Conservation (phyloP, 2,329 filamentous ascomycete species). For the Penicillium thymicola region DNA sequence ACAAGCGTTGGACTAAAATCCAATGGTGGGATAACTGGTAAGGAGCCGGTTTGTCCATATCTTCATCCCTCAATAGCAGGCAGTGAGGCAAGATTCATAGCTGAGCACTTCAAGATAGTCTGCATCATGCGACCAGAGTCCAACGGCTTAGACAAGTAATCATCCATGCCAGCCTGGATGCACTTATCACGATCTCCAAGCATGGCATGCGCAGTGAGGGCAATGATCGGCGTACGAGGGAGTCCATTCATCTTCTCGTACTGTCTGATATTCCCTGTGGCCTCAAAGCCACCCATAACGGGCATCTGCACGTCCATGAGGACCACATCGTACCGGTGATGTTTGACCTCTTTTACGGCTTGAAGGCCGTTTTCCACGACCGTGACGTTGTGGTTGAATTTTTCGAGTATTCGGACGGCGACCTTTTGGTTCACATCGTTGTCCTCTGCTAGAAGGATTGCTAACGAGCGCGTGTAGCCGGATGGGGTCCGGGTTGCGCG, state of each 20-base stretch:
- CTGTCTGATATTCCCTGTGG: slow-evolving; percentile 85
- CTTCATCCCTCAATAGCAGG: slow-evolving; percentile 1
- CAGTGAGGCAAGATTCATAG: slow-evolving; percentile 17
- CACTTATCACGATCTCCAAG: slow-evolving; percentile 93
- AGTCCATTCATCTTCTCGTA: slow-evolving; percentile 75
- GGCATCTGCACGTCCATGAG: slow-evolving; percentile 98
- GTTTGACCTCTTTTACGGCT: slow-evolving; percentile 63
- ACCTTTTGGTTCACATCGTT: slow-evolving; percentile 92
- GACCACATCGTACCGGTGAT: slow-evolving; percentile 85
- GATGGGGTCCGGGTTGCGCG: slow-evolving; percentile 82
- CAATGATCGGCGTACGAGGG: slow-evolving; percentile 83
- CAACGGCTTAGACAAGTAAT: slow-evolving; percentile 88
- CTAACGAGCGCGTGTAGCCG: slow-evolving; percentile 88
- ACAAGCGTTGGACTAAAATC: fast-evolving
- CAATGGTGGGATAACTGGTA: background rate
- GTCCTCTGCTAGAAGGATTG: slow-evolving; percentile 88
- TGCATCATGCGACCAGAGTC: slow-evolving; percentile 84
- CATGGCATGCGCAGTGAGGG: slow-evolving; percentile 92
- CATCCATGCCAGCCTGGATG: slow-evolving; percentile 94
- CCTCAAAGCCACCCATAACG: slow-evolving; percentile 94
- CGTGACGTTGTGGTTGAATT: slow-evolving; percentile 64
- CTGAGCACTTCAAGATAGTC: slow-evolving; percentile 20
- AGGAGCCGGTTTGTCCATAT: background rate
- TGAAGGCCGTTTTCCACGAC: slow-evolving; percentile 90
- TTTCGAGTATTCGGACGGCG: slow-evolving; percentile 90